Percentiles rank a stretch among this genome's conserved stretches.
Conservation (phyloP, 345 rosid genomes). For the Noccaea bulbosa region DNA sequence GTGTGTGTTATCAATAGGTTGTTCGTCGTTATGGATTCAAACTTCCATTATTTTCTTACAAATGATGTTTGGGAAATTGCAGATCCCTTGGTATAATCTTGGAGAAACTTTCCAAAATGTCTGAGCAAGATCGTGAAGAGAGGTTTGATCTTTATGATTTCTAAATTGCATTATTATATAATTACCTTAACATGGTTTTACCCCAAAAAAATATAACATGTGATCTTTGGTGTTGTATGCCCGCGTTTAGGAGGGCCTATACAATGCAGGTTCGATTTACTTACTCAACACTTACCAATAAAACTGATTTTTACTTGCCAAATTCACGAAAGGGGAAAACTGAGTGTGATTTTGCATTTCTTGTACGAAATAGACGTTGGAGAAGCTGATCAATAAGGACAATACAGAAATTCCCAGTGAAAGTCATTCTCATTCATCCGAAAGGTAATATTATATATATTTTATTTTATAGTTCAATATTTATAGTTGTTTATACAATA, state of each 20-base stretch:
- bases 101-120: neutral
- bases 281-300: neutral
- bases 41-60: neutral
- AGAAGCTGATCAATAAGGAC: neutral
- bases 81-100: neutral
- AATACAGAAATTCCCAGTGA: neutral
- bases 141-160: conserved; percentile 19
- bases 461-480: neutral
- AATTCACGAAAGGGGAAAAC: neutral
- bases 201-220: neutral
- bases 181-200: neutral
- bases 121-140: conserved; percentile 14
- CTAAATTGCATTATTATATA: neutral
- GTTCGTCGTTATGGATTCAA: neutral
- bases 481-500: neutral
- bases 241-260: conserved; percentile 6
- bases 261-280: conserved; percentile 32
- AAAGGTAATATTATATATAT: neutral
- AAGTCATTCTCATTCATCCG: neutral
- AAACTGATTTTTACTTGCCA: neutral
- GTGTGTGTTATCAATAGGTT: neutral
- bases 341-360: neutral
- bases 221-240: neutral
- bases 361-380: neutral
- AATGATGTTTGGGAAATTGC: neutral